A percentile compares a stretch with the other conserved stretches of the same genome.
Evolutionary conservation across 768 basidiomycete species (phyloP).

Genomic region (Boletus huronensis): DNA sequence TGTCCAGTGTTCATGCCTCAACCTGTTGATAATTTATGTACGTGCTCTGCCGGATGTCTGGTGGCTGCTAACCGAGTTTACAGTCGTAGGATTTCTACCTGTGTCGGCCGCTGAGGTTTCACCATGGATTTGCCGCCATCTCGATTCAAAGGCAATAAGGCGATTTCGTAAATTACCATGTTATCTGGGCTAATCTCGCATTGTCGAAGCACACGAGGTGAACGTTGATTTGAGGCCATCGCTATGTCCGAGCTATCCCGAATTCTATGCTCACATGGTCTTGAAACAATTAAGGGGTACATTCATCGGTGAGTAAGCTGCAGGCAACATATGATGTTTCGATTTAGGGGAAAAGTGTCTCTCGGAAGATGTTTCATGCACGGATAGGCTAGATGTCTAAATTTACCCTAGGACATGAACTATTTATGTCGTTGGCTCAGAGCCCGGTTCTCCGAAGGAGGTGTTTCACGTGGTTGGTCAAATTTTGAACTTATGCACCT

Average conservation of each 20-base stretch:
- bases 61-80: neutral
- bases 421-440: neutral
- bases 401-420: neutral
- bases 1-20: neutral
- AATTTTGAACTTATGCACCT: neutral
- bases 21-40: constrained; percentile 7
- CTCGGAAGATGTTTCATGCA: neutral
- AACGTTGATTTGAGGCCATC: neutral
- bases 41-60: neutral
- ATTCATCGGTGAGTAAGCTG: neutral
- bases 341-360: neutral
- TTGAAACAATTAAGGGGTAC: neutral
- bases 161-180: neutral
- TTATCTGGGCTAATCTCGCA: neutral
- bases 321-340: neutral
- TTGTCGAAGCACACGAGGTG: neutral
- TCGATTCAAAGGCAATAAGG: neutral
- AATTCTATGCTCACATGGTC: neutral
- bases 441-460: neutral
- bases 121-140: neutral
- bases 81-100: neutral
- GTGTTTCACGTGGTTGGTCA: neutral
- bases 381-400: neutral
- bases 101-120: neutral
- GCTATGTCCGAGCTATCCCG: neutral